Conservation (phyloP, 495 filamentous ascomycete species). For the Sporormia fimetaria region DNA sequence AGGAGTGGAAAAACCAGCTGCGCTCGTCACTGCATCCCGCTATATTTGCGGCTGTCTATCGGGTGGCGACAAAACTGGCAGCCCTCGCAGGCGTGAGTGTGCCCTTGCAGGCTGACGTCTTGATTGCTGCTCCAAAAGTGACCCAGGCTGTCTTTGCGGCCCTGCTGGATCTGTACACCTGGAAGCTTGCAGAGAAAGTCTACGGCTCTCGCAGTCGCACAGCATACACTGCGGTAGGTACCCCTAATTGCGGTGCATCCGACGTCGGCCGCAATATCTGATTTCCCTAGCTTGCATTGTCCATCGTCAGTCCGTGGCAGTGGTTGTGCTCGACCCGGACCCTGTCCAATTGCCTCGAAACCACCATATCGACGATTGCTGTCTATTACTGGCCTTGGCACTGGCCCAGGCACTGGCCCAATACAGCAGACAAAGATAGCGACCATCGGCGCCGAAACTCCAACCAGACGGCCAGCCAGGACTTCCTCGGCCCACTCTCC, state of each 20-base stretch:
- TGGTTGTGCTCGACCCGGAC: conserved; percentile 93
- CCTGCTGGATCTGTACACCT: conserved; percentile 76
- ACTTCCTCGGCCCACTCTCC: conserved; percentile 4
- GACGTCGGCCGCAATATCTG: conserved; percentile 17
- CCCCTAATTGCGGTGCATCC: neutral
- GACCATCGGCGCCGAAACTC: conserved; percentile 14
- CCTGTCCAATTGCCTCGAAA: conserved; percentile 88
- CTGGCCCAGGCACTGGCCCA: conserved; percentile 33
- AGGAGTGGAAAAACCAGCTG: conserved; percentile 92
- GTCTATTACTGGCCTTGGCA: conserved; percentile 83
- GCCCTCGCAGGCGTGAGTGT: conserved; percentile 39
- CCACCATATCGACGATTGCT: conserved; percentile 68
- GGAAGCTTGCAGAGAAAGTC: conserved; percentile 62
- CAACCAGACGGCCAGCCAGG: conserved; percentile 1
- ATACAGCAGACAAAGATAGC: conserved; percentile 12
- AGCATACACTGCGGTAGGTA: conserved; percentile 58
- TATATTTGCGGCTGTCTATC: conserved; percentile 71
- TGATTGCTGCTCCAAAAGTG: conserved; percentile 62
- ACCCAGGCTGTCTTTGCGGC: conserved; percentile 70
- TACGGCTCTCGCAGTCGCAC: conserved; percentile 50
- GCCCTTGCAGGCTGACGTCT: conserved; percentile 45
- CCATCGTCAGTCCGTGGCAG: conserved; percentile 81
- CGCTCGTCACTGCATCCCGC: conserved; percentile 87
- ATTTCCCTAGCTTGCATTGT: conserved; percentile 48
- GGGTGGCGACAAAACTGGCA: conserved; percentile 43